phyloP scores from a whole-genome alignment of 192 early-diverging fungal species.

The Dissophora globulifera region DNA sequence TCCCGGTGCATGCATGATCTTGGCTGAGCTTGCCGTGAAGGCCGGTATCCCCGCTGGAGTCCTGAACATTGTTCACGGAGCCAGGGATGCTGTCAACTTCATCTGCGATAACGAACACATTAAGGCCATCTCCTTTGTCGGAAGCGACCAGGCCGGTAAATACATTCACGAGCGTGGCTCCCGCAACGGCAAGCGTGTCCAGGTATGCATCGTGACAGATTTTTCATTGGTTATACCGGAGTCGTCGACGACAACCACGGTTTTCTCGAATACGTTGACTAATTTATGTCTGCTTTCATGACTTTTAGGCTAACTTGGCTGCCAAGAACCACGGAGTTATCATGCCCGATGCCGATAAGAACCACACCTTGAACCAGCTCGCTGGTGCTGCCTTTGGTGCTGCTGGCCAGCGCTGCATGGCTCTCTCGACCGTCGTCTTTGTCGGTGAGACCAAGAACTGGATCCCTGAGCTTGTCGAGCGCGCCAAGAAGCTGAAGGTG shows the following conservation, averaged over 20 bases:
- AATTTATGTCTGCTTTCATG: background rate
- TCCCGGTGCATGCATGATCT: slow-evolving; percentile 91
- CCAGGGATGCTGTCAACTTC: slow-evolving; percentile 88
- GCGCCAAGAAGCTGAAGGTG: slow-evolving; percentile 85
- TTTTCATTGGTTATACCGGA: too few species aligned
- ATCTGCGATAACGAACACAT: slow-evolving; percentile 86
- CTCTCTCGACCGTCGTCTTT: slow-evolving; percentile 90
- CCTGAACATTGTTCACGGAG: slow-evolving; percentile 93
- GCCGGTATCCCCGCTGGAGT: slow-evolving; percentile 93
- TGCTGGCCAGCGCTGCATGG: slow-evolving; percentile 99
- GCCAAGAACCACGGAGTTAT: slow-evolving; percentile 99
- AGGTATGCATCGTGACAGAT: slow-evolving; percentile 53
- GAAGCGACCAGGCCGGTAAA: slow-evolving; percentile 86
- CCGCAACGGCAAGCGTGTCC: slow-evolving; percentile 93
- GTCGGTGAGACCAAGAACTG: slow-evolving; percentile 87
- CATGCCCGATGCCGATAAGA: slow-evolving; percentile 94
- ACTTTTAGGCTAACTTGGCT: slow-evolving; percentile 82
- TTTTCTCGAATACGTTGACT: background rate
- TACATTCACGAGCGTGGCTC: slow-evolving; percentile 90
- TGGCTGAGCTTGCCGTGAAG: slow-evolving; percentile 87
- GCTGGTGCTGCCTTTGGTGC: slow-evolving; percentile 96
- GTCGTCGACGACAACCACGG: background rate
- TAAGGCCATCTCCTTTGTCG: slow-evolving; percentile 95
- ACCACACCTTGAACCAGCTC: slow-evolving; percentile 92
- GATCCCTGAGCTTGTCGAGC: slow-evolving; percentile 90